These are phyloP conservation scores for Coemansia sp. DNA, from an alignment of 192 early-diverging fungal genomes.

Conservation along the genomic window DNA sequence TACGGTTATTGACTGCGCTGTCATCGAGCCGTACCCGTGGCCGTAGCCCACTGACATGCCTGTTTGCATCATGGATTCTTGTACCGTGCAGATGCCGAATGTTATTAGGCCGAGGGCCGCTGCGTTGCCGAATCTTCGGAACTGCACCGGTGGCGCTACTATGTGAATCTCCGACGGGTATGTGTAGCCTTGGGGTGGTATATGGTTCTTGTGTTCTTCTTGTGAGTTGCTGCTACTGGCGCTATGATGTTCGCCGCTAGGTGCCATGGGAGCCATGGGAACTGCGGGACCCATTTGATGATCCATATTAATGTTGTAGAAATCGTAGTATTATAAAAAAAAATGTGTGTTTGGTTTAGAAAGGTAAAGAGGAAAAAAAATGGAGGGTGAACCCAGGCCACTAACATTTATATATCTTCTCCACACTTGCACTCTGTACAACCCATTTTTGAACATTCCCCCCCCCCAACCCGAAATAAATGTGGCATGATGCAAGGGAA, in stretches of 20 bases:
- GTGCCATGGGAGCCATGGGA: too few species aligned
- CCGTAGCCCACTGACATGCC: slow-evolving; percentile 54
- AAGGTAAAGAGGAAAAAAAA: too few species aligned
- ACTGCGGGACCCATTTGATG: too few species aligned
- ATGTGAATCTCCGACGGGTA: slow-evolving; percentile 43
- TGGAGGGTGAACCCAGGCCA: too few species aligned
- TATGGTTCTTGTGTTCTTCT: neutral
- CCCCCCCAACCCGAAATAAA: too few species aligned
- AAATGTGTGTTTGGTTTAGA: too few species aligned
- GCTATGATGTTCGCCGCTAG: neutral
- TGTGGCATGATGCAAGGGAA: too few species aligned
- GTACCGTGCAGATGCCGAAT: slow-evolving; percentile 49
- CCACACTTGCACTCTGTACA: too few species aligned
- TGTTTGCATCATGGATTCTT: slow-evolving; percentile 47
- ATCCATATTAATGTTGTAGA: too few species aligned
- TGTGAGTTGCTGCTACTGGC: neutral
- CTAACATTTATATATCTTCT: too few species aligned
- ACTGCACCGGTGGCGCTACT: slow-evolving; percentile 45
- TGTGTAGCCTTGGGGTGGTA: neutral
- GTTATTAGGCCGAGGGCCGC: slow-evolving; percentile 49
- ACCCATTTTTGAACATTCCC: too few species aligned
- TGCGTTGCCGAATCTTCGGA: slow-evolving; percentile 53
- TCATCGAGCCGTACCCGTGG: slow-evolving; percentile 34
- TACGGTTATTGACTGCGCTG: slow-evolving; percentile 34
- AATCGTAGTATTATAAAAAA: too few species aligned